Evolutionary conservation across 1,139 yeast genomes (phyloP), one percentile per base, ranked within the genome.

Genomic region (Lodderomyces jiufengensis): DNA sequence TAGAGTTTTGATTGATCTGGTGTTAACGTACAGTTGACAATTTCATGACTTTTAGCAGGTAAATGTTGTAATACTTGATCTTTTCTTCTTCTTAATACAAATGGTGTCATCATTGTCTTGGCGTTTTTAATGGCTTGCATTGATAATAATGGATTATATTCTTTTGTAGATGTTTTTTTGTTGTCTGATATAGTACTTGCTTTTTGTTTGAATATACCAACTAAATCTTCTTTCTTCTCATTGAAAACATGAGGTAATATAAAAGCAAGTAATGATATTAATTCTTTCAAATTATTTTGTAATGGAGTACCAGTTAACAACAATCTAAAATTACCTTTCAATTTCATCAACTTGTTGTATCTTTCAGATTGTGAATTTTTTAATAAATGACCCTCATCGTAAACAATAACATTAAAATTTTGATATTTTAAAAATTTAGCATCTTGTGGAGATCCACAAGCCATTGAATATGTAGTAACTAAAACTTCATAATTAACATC

Each of bases 31-130:
- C 97, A 87, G 45, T 69, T 71, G 33, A 76, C 76, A 28, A 84
- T 72, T 31, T 65, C 66, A 44, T 82, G 87, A 33, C 68, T 61
- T 54, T 94, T 92, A 21, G 74, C 70, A 0, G 98, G 98, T 46
- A 92, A 66, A 55, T 92, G 94, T 52, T 84, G 78, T 54, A 92
- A 71, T 9, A 92, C 98, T 59, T 92, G 97, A 40, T 78, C 84
- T 63, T 92, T 92, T 53, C 84, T 84, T 56, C 99, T 80, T 57
- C 99, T 75, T 50, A 92, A 67, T 8, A 92, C 92, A 63, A 92
- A 92, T 4, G 99, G 99, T 2, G 95, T 84, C 98, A 92, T 92
- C 97, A 92, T 92, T 3, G 94, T 83, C 57, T 86, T 87, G 5
- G 99, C 99, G 53, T 88, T 84, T 29, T 80, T 75, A 42, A 92